These are phyloP conservation scores for Sonneratia caseolaris DNA, from an alignment of 345 rosid species.

Conservation along the genomic window DNA sequence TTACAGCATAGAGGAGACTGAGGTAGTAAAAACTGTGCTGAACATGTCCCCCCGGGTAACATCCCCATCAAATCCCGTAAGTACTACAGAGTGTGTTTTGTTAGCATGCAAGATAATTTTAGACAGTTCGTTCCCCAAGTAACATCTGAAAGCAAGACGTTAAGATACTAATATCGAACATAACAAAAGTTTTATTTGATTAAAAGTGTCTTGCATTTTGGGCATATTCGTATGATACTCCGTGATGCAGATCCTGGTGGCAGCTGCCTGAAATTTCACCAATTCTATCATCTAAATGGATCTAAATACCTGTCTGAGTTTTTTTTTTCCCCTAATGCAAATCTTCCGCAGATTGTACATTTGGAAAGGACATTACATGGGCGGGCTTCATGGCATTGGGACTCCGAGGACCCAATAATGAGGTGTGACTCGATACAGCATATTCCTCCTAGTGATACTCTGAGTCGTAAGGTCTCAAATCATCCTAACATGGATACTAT, in stretches of 20 bases:
- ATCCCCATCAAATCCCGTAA: conserved; percentile 34
- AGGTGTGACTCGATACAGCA: conserved; percentile 18
- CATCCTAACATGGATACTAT: background rate
- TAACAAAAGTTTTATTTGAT: background rate
- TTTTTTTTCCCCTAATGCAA: background rate
- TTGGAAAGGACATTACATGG: conserved; percentile 25
- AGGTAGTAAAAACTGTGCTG: conserved; percentile 15
- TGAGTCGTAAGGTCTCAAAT: conserved; percentile 24
- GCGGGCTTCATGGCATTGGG: conserved; percentile 22
- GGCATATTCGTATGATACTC: background rate
- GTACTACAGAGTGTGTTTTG: conserved; percentile 9
- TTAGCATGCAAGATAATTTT: background rate
- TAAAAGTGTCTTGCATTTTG: background rate
- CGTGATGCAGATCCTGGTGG: background rate
- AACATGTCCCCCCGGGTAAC: conserved; percentile 34
- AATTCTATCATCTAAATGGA: background rate
- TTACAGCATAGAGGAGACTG: conserved; percentile 32
- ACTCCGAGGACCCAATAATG: conserved; percentile 9
- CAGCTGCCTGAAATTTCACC: background rate
- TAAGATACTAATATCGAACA: background rate
- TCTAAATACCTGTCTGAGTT: background rate
- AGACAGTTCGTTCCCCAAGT: background rate
- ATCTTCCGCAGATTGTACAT: conserved; percentile 27
- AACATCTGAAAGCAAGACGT: background rate
- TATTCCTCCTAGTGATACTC: conserved; percentile 22